A percentile compares a stretch with the other conserved stretches of the same genome.
These are phyloP conservation scores for Aspergillus sp. DNA, from an alignment of 2,329 filamentous ascomycete genomes.

Conservation along the genomic window DNA sequence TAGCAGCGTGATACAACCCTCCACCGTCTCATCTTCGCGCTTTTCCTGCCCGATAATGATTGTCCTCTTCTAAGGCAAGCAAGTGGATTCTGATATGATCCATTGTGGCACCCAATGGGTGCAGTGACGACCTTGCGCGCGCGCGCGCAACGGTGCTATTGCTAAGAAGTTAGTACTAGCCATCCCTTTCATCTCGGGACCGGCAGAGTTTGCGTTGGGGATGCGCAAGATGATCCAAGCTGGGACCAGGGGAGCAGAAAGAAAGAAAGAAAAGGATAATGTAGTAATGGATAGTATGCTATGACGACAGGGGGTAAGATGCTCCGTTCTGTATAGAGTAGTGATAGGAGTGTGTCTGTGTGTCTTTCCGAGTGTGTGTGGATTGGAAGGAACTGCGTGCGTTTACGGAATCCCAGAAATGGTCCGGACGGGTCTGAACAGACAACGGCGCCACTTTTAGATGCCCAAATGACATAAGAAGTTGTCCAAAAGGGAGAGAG, in stretches of 20 bases:
- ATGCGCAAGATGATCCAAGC: constrained; percentile 5
- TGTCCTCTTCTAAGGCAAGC: neutral
- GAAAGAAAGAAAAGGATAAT: neutral
- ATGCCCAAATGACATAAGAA: constrained; percentile 2
- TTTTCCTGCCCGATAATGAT: constrained; percentile 2
- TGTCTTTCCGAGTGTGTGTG: neutral
- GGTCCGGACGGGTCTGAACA: constrained; percentile 14
- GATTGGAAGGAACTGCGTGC: neutral
- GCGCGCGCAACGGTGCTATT: constrained; percentile 11
- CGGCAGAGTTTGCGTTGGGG: constrained; percentile 11
- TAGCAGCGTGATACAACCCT: neutral
- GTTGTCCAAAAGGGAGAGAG: constrained; percentile 5
- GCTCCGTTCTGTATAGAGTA: neutral
- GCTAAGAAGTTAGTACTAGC: constrained; percentile 9
- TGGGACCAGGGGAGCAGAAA: constrained; percentile 9
- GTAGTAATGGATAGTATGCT: constrained; percentile 5
- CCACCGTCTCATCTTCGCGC: constrained; percentile 2
- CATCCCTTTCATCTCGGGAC: constrained; percentile 18
- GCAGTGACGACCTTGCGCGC: constrained; percentile 6
- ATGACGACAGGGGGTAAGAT: constrained; percentile 15
- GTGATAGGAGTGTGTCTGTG: neutral
- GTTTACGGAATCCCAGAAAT: neutral
- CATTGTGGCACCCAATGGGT: constrained; percentile 10
- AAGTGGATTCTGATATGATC: constrained; percentile 13
- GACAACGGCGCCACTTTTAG: constrained; percentile 5